Conservation (phyloP, 2,329 filamentous ascomycete species). For the Pleomassaria siparia region DNA sequence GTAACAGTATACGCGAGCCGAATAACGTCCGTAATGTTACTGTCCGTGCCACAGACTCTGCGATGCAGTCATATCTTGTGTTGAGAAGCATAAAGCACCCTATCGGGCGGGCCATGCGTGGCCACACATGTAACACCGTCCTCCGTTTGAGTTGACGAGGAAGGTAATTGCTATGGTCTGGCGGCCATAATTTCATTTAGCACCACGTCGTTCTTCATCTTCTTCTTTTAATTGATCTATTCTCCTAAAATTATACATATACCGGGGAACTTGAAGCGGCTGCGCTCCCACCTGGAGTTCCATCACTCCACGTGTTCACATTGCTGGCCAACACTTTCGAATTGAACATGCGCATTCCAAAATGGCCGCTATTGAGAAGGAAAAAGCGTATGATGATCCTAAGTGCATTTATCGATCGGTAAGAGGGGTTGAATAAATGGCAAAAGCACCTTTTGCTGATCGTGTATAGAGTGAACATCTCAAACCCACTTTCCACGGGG, state of each 20-base stretch:
- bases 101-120: background rate
- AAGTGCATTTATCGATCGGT: conserved; percentile 13
- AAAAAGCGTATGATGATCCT: background rate
- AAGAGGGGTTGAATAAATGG: background rate
- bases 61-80: background rate
- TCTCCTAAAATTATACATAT: too few relatives aligned
- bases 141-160: background rate
- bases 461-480: conserved; percentile 12
- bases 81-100: background rate
- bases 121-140: background rate
- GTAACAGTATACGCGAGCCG: background rate
- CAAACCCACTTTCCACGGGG: conserved; percentile 8
- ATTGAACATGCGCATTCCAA: background rate
- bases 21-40: background rate
- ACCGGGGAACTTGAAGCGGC: background rate
- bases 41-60: background rate
- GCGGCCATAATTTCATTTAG: background rate
- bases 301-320: conserved; percentile 12
- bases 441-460: background rate
- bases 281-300: background rate
- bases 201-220: background rate
- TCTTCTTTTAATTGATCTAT: background rate
- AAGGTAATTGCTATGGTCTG: background rate
- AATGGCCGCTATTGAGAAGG: background rate
- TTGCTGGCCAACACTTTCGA: background rate